Percentiles rank a stretch among this genome's conserved stretches.
phyloP scores from a whole-genome alignment of 805 yeast species.

The Suhomyces pyralidae region DNA sequence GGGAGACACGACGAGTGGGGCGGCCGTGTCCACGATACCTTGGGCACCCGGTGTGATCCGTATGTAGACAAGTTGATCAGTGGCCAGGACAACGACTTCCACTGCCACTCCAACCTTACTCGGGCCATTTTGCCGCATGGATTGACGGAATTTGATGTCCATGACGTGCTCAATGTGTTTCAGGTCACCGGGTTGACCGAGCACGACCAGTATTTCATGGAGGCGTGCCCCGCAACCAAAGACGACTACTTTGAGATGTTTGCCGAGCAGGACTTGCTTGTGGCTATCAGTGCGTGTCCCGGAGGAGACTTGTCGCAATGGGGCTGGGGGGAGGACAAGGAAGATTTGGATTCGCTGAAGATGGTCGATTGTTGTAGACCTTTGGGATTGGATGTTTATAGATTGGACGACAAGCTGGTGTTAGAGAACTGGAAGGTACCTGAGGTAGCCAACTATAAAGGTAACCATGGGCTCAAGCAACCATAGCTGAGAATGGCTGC shows the following conservation, averaged over 20 bases:
- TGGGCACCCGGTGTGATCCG: slow-evolving; percentile 70
- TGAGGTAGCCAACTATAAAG: slow-evolving; percentile 48
- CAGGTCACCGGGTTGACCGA: slow-evolving; percentile 67
- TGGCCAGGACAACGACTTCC: slow-evolving; percentile 64
- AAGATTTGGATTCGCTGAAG: slow-evolving; percentile 40
- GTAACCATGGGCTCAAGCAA: slow-evolving; percentile 51
- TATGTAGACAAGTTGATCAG: slow-evolving; percentile 61
- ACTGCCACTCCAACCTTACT: slow-evolving; percentile 63
- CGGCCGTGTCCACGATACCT: slow-evolving; percentile 60
- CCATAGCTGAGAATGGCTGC: neutral
- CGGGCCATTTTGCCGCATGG: slow-evolving; percentile 60
- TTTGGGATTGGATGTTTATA: slow-evolving; percentile 58
- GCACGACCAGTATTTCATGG: slow-evolving; percentile 67
- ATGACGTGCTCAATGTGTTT: slow-evolving; percentile 66
- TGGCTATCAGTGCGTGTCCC: slow-evolving; percentile 66
- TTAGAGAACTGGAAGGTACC: slow-evolving; percentile 53
- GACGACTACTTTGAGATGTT: slow-evolving; percentile 64
- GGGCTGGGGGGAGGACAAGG: slow-evolving; percentile 68
- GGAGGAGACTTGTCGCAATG: slow-evolving; percentile 67
- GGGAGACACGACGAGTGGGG: slow-evolving; percentile 64
- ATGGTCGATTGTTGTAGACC: slow-evolving; percentile 66
- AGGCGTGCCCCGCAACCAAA: slow-evolving; percentile 59
- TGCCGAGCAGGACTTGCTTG: slow-evolving; percentile 62
- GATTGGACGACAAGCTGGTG: slow-evolving; percentile 43
- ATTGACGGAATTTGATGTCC: slow-evolving; percentile 63